phyloP scores from a whole-genome alignment of 257 asterid genomes.

The Salvia rosmarinus region DNA sequence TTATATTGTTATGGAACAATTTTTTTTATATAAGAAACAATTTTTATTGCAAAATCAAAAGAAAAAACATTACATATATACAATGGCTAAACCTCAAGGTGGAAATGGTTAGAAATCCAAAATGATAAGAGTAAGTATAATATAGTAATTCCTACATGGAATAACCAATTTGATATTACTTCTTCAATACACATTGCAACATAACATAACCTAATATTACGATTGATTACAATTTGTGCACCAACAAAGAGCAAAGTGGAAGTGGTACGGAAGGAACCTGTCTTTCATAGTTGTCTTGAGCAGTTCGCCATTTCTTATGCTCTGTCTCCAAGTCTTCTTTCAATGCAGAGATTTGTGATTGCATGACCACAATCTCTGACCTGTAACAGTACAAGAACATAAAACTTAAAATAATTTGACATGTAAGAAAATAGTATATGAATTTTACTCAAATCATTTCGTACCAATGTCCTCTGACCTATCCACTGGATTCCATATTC shows the following conservation, averaged over 20 bases:
- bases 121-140: background rate
- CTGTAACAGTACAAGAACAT: conserved; percentile 40
- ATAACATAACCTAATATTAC: background rate
- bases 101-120: background rate
- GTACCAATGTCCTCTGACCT: background rate
- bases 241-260: conserved; percentile 15
- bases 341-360: conserved; percentile 63
- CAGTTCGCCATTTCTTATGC: conserved; percentile 71
- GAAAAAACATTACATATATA: background rate
- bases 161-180: background rate
- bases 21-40: too few relatives aligned
- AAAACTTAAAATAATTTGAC: conserved; percentile 21
- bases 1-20: background rate
- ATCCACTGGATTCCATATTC: background rate
- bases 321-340: conserved; percentile 82
- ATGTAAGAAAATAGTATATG: background rate
- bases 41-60: too few relatives aligned
- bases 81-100: background rate
- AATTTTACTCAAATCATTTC: conserved; percentile 1
- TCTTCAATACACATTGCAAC: background rate
- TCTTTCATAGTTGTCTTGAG: conserved; percentile 90
- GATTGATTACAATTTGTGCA: background rate
- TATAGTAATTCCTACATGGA: background rate
- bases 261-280: conserved; percentile 63
- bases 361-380: conserved; percentile 66